Conservation (phyloP, 345 rosid species). For the Populus euphratica region DNA sequence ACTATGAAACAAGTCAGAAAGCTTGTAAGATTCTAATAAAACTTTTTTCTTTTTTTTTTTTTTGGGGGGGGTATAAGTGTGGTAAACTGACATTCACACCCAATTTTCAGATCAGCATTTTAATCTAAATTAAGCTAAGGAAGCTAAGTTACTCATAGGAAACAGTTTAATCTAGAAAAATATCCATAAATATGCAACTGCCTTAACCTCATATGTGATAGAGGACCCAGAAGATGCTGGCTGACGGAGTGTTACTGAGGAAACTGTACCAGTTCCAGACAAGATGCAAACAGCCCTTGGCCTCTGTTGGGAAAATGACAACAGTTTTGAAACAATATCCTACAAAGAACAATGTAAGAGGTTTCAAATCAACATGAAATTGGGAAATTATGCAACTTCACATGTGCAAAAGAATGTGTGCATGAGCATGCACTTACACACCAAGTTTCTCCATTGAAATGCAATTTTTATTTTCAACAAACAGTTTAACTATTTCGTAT, state of each 20-base stretch:
- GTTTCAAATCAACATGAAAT: background rate
- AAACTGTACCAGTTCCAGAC: slow-evolving; percentile 88
- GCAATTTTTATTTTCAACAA: background rate
- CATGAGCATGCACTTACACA: background rate
- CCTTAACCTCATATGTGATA: slow-evolving; percentile 69
- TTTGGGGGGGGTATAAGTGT: background rate
- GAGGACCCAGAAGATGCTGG: slow-evolving; percentile 63
- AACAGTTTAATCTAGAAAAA: background rate
- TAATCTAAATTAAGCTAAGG: background rate
- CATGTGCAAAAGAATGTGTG: background rate
- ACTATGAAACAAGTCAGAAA: background rate
- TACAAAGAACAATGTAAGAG: slow-evolving; percentile 16
- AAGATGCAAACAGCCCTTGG: slow-evolving; percentile 87
- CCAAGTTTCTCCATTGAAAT: background rate
- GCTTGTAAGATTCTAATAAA: background rate
- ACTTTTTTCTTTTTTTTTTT: background rate
- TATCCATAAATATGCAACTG: slow-evolving; percentile 9
- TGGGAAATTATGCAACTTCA: background rate
- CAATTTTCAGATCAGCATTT: background rate
- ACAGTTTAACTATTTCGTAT: background rate
- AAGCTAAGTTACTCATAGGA: background rate
- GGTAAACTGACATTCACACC: background rate
- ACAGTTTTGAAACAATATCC: slow-evolving; percentile 82
- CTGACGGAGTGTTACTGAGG: slow-evolving; percentile 77
- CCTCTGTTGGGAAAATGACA: slow-evolving; percentile 82